phyloP scores from a whole-genome alignment of 2,329 filamentous ascomycete genomes.

The Cordyceps farinosa region DNA sequence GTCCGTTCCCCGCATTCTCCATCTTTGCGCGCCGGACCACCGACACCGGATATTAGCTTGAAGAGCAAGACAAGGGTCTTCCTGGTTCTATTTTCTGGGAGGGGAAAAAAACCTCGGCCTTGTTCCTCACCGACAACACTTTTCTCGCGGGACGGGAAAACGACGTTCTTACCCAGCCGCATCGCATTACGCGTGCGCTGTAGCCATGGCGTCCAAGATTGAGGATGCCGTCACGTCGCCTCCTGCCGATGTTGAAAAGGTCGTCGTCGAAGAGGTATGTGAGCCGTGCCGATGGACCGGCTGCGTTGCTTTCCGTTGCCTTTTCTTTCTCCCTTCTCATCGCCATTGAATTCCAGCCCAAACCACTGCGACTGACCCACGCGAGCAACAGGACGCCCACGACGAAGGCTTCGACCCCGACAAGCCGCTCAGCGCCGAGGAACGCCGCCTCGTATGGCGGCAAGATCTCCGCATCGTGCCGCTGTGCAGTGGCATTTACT shows the following conservation, averaged over 20 bases:
- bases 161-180: background rate
- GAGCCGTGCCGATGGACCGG: background rate
- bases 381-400: background rate
- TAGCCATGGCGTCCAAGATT: conserved; percentile 12
- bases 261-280: conserved; percentile 12
- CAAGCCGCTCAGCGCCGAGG: conserved; percentile 20
- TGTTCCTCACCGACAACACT: background rate
- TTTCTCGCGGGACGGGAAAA: background rate
- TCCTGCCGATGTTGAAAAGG: conserved; percentile 6
- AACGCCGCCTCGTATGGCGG: conserved; percentile 47
- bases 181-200: background rate
- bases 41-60: conserved; percentile 2
- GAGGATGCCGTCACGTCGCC: conserved; percentile 8
- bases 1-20: conserved; percentile 11
- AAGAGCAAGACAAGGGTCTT: conserved; percentile 1
- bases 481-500: conserved; percentile 59
- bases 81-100: background rate
- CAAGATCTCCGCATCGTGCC: conserved; percentile 63
- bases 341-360: background rate
- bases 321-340: too few species aligned
- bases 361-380: background rate
- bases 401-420: background rate
- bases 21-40: background rate
- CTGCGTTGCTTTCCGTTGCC: background rate
- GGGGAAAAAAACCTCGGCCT: background rate